Percentiles rank a stretch among this genome's conserved stretches.
Conservation (phyloP, 202 grass and related monocot genomes). For the Zizania palustris region DNA sequence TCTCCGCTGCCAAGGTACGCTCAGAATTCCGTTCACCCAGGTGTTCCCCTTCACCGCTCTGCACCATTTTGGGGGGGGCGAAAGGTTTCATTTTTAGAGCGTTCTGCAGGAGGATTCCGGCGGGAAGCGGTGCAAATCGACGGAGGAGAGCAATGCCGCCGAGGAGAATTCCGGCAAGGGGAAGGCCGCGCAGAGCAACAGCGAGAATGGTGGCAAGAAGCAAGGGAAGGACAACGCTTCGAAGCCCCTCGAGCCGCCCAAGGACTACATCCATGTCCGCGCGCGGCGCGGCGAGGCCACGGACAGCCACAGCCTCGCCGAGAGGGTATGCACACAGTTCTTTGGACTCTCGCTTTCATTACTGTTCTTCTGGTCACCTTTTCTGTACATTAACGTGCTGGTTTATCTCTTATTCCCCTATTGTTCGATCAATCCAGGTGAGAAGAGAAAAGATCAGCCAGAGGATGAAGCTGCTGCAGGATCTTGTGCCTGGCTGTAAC, state of each 20-base stretch:
- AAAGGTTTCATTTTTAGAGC: slow-evolving; percentile 39
- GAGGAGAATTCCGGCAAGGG: slow-evolving; percentile 68
- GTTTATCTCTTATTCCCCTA: neutral
- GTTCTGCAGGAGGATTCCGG: slow-evolving; percentile 59
- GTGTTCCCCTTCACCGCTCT: neutral
- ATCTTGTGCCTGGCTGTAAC: slow-evolving; percentile 97
- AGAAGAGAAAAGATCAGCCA: slow-evolving; percentile 99
- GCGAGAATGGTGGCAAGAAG: slow-evolving; percentile 60
- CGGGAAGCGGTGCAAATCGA: slow-evolving; percentile 70
- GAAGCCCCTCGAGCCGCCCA: slow-evolving; percentile 61
- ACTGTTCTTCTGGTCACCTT: slow-evolving; percentile 12
- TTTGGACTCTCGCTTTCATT: neutral
- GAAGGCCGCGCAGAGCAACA: slow-evolving; percentile 77
- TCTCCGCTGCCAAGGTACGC: slow-evolving; percentile 57
- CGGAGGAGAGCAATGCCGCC: slow-evolving; percentile 56
- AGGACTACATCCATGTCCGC: slow-evolving; percentile 97
- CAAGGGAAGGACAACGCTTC: slow-evolving; percentile 65
- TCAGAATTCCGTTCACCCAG: slow-evolving; percentile 21
- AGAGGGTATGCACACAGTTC: slow-evolving; percentile 67
- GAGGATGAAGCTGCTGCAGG: slow-evolving; percentile 98
- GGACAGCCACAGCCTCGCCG: slow-evolving; percentile 95
- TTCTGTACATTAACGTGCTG: slow-evolving; percentile 15
- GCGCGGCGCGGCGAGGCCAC: slow-evolving; percentile 95
- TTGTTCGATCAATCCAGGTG: slow-evolving; percentile 50
- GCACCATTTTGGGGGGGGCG: neutral